Evolutionary conservation across 805 yeast genomes (phyloP).

Genomic region (Metschnikowia bowlesiae): DNA sequence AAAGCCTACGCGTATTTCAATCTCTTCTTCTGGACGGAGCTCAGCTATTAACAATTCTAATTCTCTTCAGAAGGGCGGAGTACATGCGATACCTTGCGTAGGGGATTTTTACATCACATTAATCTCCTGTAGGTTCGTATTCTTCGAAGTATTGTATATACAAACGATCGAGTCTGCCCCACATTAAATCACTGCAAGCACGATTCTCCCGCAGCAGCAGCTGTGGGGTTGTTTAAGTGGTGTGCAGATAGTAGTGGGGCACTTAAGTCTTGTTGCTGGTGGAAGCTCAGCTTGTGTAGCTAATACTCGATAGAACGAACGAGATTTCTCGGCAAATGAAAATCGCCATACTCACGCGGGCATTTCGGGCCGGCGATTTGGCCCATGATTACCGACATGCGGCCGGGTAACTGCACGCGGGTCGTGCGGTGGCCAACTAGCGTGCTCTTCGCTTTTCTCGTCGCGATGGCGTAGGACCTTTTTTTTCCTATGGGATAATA

Average conservation of each 20-base stretch:
- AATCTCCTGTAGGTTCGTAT: neutral
- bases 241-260: neutral
- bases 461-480: neutral
- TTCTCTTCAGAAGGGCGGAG: neutral
- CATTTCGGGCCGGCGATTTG: neutral
- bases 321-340: neutral
- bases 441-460: neutral
- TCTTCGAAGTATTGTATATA: neutral
- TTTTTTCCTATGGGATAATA: constrained; percentile 22
- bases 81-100: neutral
- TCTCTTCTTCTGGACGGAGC: neutral
- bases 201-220: neutral
- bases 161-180: neutral
- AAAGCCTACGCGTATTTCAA: neutral
- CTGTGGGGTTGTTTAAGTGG: neutral
- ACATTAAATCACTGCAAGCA: neutral
- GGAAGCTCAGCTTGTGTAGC: neutral
- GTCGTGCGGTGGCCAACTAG: neutral
- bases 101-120: neutral
- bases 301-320: neutral
- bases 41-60: neutral
- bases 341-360: neutral
- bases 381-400: neutral
- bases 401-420: constrained; percentile 8
- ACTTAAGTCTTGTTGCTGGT: no score